These are phyloP conservation scores for Zalaria obscura DNA, from an alignment of 2,329 filamentous ascomycete species.

Conservation along the genomic window DNA sequence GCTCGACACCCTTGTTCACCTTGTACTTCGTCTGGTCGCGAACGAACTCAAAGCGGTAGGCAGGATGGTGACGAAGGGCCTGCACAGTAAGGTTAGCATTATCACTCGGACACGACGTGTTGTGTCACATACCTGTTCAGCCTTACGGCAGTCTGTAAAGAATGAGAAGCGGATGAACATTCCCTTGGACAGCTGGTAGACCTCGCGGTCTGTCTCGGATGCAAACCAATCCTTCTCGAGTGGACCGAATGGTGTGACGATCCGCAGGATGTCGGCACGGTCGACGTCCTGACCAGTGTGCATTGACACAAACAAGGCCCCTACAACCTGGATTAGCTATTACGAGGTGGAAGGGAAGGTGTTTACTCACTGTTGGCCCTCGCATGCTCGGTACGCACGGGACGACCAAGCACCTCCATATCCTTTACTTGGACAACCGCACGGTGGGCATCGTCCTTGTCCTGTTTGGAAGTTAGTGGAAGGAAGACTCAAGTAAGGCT, in stretches of 20 bases:
- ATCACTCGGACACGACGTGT: background rate
- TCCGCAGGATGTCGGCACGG: constrained; percentile 8
- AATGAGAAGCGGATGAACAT: constrained; percentile 14
- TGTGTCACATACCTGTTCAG: constrained; percentile 12
- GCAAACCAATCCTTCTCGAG: constrained; percentile 12
- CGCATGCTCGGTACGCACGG: constrained; percentile 44
- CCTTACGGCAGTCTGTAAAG: constrained; percentile 16
- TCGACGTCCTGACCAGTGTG: constrained; percentile 8
- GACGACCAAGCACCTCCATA: constrained; percentile 3
- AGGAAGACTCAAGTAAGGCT: constrained; percentile 9
- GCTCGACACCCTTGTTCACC: too few relatives aligned
- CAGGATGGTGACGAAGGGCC: constrained; percentile 10
- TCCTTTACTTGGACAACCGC: constrained; percentile 39
- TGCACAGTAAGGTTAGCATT: constrained; percentile 2
- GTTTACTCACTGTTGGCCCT: constrained; percentile 40
- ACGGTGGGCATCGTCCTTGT: constrained; percentile 35
- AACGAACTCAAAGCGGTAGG: constrained; percentile 11
- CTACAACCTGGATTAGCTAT: background rate
- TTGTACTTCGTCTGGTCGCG: background rate
- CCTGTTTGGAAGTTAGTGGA: constrained; percentile 22
- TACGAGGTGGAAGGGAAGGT: background rate
- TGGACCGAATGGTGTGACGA: constrained; percentile 9
- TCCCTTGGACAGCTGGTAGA: constrained; percentile 16
- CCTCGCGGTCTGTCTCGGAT: constrained; percentile 11
- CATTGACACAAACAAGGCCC: constrained; percentile 3